These are phyloP conservation scores for Gracilaria vermiculophylla DNA, from an alignment of 23 red algal species.

Conservation along the genomic window DNA sequence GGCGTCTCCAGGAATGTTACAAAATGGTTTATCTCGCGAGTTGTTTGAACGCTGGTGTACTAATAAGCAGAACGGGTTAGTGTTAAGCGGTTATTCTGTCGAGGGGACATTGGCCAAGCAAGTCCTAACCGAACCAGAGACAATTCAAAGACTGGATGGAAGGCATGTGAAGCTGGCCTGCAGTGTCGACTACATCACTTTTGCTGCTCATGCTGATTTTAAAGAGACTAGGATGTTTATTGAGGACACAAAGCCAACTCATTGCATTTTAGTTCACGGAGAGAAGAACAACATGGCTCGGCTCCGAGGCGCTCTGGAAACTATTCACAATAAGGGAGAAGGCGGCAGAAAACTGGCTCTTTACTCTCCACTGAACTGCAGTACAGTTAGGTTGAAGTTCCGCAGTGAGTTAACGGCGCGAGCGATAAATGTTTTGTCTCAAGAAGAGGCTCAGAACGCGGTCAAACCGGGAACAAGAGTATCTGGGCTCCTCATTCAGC, in stretches of 20 bases:
- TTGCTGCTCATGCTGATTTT: constrained; percentile 98
- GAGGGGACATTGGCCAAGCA: constrained; percentile 97
- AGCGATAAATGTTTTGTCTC: constrained; percentile 86
- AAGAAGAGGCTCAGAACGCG: constrained; percentile 26
- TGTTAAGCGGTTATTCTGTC: constrained; percentile 95
- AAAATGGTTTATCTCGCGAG: constrained; percentile 86
- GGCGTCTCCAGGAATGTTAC: constrained; percentile 99
- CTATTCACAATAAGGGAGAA: constrained; percentile 78
- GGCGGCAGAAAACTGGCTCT: constrained; percentile 63
- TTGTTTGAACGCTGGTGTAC: constrained; percentile 98
- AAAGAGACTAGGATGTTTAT: constrained; percentile 95
- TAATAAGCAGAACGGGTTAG: constrained; percentile 83
- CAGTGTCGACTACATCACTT: constrained; percentile 94
- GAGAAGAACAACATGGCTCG: constrained; percentile 92
- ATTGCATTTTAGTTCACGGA: constrained; percentile 96
- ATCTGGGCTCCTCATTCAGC: constrained; percentile 85
- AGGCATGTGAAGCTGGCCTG: constrained; percentile 88
- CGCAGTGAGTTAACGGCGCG: constrained; percentile 77
- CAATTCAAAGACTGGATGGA: constrained; percentile 86
- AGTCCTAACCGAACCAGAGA: constrained; percentile 83
- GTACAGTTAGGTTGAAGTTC: constrained; percentile 81
- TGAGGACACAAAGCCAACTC: constrained; percentile 71
- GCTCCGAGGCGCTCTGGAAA: constrained; percentile 80
- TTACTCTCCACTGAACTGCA: constrained; percentile 84
- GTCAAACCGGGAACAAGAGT: constrained; percentile 71